Evolutionary conservation across 2,329 filamentous ascomycete species (phyloP), one percentile per base, ranked within the genome.

Genomic region (Microthyrium microscopicum): DNA sequence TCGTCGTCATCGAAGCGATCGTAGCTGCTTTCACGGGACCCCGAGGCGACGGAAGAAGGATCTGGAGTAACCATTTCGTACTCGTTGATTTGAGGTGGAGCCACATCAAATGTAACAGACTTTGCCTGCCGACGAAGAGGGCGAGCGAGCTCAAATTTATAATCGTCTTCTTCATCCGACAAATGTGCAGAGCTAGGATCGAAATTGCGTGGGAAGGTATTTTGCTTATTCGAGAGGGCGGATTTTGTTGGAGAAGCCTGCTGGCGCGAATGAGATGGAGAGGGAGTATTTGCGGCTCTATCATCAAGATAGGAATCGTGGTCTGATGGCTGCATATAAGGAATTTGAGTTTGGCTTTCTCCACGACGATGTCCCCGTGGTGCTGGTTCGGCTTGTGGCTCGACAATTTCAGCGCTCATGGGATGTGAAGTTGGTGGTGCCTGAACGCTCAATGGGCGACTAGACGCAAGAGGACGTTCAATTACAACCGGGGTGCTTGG

Each of bases 11-110:
- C 61, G 39, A 64, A 64, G 48, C 57, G 79, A 40, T 94, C 85
- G 52, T 81, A 94, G 58, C 87, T 95, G 26, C 84, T 83, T 48
- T 94, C 83, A 6, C 87, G 77, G 9, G 87, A 95, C 44, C 78
- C 84, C 31, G 81, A 87, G 18, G 81, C 82, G 17, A 91, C 66
- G 0, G 85, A 92, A 2, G 87, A 94, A n/a, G 91, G 71, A 49
- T 94, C 89, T 8, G 89, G 89, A 2, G 89, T 98, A 21, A 83
- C 80, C 79, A 94, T 85, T 57, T 95, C 89, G 53, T 95, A 98
- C 57, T 98, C 89, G 51, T 95, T 93, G 47, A 98, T 70, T 51
- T 92, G 81, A 17, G 89, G 89, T 16, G 87, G 87, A 2, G 82
- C 84, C 24, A 77, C 79, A 56, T 95, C 84, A 51, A 98, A 98